These are phyloP conservation scores for Xanthoparmelia taractica DNA, from an alignment of 495 filamentous ascomycete species.

Conservation along the genomic window DNA sequence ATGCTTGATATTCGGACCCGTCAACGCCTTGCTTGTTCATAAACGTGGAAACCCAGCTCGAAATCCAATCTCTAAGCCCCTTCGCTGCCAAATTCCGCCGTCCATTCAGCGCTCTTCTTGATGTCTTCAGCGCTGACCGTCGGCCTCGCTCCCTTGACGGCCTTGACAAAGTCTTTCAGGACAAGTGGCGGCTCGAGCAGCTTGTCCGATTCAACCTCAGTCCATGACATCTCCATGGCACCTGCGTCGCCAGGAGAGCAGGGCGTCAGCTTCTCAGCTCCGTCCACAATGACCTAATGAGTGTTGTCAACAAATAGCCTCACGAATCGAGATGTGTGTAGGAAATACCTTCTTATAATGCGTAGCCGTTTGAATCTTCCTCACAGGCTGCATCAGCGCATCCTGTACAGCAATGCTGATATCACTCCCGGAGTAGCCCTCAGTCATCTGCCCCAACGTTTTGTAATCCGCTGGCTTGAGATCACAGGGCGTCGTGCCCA, in stretches of 20 bases:
- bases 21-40: neutral
- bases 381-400: conserved; percentile 93
- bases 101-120: conserved; percentile 83
- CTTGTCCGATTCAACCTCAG: conserved; percentile 68
- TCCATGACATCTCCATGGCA: conserved; percentile 91
- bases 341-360: conserved; percentile 82
- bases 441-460: conserved; percentile 68
- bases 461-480: conserved; percentile 70
- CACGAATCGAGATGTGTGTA: neutral
- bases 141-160: conserved; percentile 76
- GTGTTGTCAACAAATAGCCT: neutral
- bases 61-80: conserved; percentile 43
- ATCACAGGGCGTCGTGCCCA: conserved; percentile 85
- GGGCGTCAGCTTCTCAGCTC: conserved; percentile 72
- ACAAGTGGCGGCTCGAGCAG: conserved; percentile 79
- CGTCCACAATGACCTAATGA: conserved; percentile 59
- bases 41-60: neutral
- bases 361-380: conserved; percentile 95
- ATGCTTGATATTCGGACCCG: neutral
- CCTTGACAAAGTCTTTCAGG: conserved; percentile 90
- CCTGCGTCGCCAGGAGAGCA: conserved; percentile 86
- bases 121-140: conserved; percentile 85
- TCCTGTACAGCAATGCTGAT: conserved; percentile 95
- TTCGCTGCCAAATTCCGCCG: conserved; percentile 92
- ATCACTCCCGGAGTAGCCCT: conserved; percentile 93